phyloP scores from a whole-genome alignment of 2,329 filamentous ascomycete species.

The Colletotrichum magnum region DNA sequence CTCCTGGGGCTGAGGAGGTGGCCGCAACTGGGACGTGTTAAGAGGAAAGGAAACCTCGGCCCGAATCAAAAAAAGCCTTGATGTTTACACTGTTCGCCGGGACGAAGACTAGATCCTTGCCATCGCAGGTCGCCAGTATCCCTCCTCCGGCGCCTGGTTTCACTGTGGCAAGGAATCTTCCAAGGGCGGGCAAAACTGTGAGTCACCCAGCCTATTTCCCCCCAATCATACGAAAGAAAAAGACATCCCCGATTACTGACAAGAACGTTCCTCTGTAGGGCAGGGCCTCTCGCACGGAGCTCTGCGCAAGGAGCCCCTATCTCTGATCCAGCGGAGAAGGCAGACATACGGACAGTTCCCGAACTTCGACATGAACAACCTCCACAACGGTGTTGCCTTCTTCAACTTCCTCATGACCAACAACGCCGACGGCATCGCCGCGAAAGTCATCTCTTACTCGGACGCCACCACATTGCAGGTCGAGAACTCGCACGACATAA shows the following conservation, averaged over 20 bases:
- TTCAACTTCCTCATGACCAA: constrained; percentile 13
- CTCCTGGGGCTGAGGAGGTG: not conserved
- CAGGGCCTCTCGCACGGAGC: not conserved
- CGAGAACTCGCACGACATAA: not conserved
- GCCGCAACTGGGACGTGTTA: not conserved
- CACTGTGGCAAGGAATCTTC: not conserved
- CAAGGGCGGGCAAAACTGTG: not conserved
- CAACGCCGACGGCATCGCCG: constrained; percentile 4
- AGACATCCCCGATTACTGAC: not conserved
- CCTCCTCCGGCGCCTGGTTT: not conserved
- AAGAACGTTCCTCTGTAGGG: not conserved
- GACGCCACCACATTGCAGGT: not conserved
- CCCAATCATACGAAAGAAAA: too few species aligned
- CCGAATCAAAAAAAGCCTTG: not conserved
- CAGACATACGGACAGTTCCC: constrained; percentile 11
- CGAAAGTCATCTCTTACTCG: constrained; percentile 2
- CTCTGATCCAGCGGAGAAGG: not conserved
- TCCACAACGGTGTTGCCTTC: not conserved
- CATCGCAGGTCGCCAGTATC: not conserved
- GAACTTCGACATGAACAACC: constrained; percentile 7
- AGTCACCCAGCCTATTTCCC: not conserved
- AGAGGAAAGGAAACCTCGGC: not conserved
- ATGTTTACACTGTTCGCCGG: too few species aligned
- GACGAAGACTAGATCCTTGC: too few species aligned
- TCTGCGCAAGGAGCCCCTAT: not conserved